Percentiles rank a stretch among this genome's conserved stretches.
phyloP scores from a whole-genome alignment of 495 filamentous ascomycete species.

The Aspergillus homomorphus region DNA sequence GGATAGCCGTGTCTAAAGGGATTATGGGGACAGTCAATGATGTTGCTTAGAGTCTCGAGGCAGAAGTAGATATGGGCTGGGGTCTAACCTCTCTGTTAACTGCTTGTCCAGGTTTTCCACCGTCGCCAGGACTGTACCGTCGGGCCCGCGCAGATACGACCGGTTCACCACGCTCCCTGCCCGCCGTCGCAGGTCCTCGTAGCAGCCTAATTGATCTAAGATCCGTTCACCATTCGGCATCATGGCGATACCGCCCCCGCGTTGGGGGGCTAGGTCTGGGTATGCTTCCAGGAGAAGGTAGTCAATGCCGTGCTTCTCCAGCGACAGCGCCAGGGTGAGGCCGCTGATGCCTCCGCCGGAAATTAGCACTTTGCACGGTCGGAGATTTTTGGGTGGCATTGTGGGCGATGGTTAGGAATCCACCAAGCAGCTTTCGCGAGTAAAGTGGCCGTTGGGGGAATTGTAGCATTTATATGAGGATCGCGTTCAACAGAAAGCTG shows the following conservation, averaged over 20 bases:
- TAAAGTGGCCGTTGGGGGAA: too few relatives aligned
- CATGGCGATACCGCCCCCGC: slow-evolving; percentile 19
- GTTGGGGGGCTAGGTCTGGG: slow-evolving; percentile 14
- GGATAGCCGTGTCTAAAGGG: slow-evolving; percentile 19
- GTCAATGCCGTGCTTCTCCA: slow-evolving; percentile 21
- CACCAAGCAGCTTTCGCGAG: too few relatives aligned
- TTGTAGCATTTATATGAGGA: too few relatives aligned
- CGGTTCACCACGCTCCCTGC: slow-evolving; percentile 14
- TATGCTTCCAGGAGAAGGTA: slow-evolving; percentile 23
- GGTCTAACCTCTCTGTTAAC: slow-evolving; percentile 10
- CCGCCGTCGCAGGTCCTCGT: slow-evolving; percentile 19
- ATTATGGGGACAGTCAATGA: too few relatives aligned
- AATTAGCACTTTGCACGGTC: background rate
- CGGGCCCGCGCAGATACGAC: slow-evolving; percentile 16
- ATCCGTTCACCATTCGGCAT: slow-evolving; percentile 23
- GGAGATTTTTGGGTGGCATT: background rate
- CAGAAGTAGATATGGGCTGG: background rate
- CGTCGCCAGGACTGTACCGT: slow-evolving; percentile 11
- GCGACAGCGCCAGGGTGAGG: slow-evolving; percentile 4
- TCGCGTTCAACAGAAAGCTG: too few relatives aligned
- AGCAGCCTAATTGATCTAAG: slow-evolving; percentile 33
- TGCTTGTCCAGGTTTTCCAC: slow-evolving; percentile 4
- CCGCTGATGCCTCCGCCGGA: background rate
- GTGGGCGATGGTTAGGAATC: too few relatives aligned
- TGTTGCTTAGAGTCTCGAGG: too few relatives aligned